A percentile compares a stretch with the other conserved stretches of the same genome.
Conservation (phyloP, 805 yeast species). For the Spathaspora passalidarum region DNA sequence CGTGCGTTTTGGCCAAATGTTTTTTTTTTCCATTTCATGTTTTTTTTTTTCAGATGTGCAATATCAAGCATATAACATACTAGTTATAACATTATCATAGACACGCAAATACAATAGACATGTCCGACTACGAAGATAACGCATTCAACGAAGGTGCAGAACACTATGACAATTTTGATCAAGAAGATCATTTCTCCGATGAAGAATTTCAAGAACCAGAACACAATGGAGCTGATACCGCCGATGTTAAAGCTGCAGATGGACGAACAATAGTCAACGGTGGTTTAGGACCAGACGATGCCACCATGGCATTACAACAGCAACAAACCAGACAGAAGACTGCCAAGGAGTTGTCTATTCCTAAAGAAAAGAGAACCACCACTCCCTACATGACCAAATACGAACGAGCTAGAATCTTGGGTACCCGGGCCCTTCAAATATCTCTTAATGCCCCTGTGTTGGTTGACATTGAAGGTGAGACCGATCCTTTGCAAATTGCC, state of each 20-base stretch:
- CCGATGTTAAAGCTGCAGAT: slow-evolving; percentile 58
- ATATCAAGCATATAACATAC: background rate
- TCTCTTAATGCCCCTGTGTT: slow-evolving; percentile 98
- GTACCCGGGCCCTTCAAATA: slow-evolving; percentile 95
- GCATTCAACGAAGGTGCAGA: slow-evolving; percentile 69
- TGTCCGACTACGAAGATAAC: slow-evolving; percentile 44
- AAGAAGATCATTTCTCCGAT: slow-evolving; percentile 74
- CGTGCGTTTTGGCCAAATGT: too few species aligned
- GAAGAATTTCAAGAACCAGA: slow-evolving; percentile 49
- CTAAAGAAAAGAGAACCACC: slow-evolving; percentile 84
- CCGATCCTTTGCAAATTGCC: slow-evolving; percentile 97
- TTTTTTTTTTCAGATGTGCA: slow-evolving; percentile 1
- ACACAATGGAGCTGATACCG: slow-evolving; percentile 29
- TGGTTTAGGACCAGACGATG: slow-evolving; percentile 60
- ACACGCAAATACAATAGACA: slow-evolving; percentile 14
- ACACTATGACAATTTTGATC: slow-evolving; percentile 77
- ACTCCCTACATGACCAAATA: slow-evolving; percentile 99
- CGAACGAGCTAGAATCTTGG: slow-evolving; percentile 95
- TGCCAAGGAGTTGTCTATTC: slow-evolving; percentile 77
- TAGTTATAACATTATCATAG: background rate
- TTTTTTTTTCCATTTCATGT: too few species aligned
- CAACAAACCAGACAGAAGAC: slow-evolving; percentile 40
- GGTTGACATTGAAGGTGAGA: slow-evolving; percentile 98
- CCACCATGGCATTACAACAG: slow-evolving; percentile 13
- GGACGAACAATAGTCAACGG: slow-evolving; percentile 74